Evolutionary conservation across 148 eudicot genomes (phyloP).

Genomic region (Rhododendron molle): DNA sequence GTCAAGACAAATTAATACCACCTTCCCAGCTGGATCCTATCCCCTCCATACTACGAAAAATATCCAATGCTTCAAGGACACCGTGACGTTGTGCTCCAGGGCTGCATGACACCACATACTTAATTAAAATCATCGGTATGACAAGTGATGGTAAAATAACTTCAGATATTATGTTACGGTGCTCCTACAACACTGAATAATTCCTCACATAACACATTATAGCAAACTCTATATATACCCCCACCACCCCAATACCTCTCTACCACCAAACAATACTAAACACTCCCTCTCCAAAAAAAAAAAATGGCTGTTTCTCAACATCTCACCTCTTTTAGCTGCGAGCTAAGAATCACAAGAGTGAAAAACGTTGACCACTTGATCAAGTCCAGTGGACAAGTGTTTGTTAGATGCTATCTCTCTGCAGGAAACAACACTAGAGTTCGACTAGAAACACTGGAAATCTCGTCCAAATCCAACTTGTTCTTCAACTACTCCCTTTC

Average conservation of each 20-base stretch:
- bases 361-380: slow-evolving; percentile 25
- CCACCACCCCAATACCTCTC: neutral
- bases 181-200: neutral
- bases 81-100: neutral
- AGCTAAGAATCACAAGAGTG: slow-evolving; percentile 45
- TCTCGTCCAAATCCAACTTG: slow-evolving; percentile 27
- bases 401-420: slow-evolving; percentile 50
- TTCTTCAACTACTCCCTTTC: slow-evolving; percentile 45
- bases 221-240: slow-evolving; percentile 1
- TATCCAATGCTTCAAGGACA: neutral
- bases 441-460: slow-evolving; percentile 38
- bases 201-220: neutral
- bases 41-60: neutral
- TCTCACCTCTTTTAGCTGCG: slow-evolving; percentile 29
- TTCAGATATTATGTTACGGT: neutral
- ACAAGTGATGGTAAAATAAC: neutral
- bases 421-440: slow-evolving; percentile 41
- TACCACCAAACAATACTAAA: neutral
- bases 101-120: neutral
- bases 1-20: neutral
- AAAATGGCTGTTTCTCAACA: slow-evolving; percentile 15
- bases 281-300: neutral
- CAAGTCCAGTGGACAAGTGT: slow-evolving; percentile 22
- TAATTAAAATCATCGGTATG: neutral
- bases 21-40: neutral